Percentiles rank a stretch among this genome's conserved stretches.
phyloP scores from a whole-genome alignment of 768 basidiomycete genomes.

The Terana coerulea region DNA sequence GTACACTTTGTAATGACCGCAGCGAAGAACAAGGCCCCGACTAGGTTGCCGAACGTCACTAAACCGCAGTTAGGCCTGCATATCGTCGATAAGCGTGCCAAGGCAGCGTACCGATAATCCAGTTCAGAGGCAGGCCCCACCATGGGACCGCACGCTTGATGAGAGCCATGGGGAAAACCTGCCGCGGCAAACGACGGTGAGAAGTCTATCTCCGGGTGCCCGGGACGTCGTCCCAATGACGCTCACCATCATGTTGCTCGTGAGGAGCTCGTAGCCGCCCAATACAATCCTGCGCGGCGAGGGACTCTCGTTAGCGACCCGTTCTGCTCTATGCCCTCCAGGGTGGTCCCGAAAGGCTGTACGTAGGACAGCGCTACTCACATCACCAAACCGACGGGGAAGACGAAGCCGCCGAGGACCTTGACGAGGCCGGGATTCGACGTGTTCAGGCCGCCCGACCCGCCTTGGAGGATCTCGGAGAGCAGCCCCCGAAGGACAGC shows the following conservation, averaged over 20 bases:
- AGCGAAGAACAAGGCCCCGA: conserved; percentile 67
- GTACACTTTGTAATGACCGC: conserved; percentile 63
- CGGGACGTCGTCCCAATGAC: too few relatives aligned
- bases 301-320: not conserved
- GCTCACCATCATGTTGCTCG: conserved; percentile 74
- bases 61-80: too few relatives aligned
- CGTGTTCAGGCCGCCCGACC: conserved; percentile 44
- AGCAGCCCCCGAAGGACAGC: conserved; percentile 74
- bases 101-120: conserved; percentile 51
- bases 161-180: conserved; percentile 71
- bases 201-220: too few relatives aligned
- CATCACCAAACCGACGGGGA: conserved; percentile 78
- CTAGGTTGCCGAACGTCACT: conserved; percentile 70
- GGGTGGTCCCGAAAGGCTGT: too few relatives aligned
- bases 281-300: conserved; percentile 55
- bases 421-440: conserved; percentile 68
- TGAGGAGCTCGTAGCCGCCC: conserved; percentile 66
- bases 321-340: not conserved
- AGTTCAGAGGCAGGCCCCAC: conserved; percentile 68
- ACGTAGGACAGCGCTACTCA: conserved; percentile 26
- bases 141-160: conserved; percentile 58
- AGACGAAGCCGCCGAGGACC: conserved; percentile 62
- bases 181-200: too few relatives aligned
- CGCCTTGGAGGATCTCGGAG: conserved; percentile 56
- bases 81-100: not conserved